Evolutionary conservation across 2,329 filamentous ascomycete genomes (phyloP), one percentile per base, ranked within the genome.

Genomic region (Cladosporium sp.): DNA sequence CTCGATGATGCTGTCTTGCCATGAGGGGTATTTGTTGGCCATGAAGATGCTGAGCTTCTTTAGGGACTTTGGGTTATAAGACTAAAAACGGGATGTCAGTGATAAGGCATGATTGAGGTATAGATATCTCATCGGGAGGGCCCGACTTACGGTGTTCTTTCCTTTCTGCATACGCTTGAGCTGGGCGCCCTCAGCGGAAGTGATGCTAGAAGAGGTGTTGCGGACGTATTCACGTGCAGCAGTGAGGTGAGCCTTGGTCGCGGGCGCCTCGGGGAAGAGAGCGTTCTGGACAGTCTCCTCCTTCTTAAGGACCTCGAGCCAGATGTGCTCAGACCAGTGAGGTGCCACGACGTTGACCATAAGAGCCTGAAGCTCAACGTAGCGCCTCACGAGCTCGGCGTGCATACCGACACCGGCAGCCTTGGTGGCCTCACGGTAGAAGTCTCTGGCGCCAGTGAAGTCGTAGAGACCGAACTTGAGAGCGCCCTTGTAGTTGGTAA

Each of bases 251-350:
- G 87, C 77, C 61, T 89, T 80, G 1, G 86, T 79, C 20, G 82
- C 80, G 0, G 88, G 83, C 0, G 90, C 85, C 51, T 82, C 76
- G 13, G 91, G 91, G 80, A 84, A 96, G 39, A 79, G 79, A 12
- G 89, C 91, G 53, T 86, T 84, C 76, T 97, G 92, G 67, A 99
- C 84, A 7, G 88, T 89, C 56, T 80, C 76, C 35, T 83, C 73
- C 78, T 87, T 91, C 71, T 88, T 84, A 60, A 99, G 84, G 1
- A 97, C 85, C 75, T 97, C 93, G 56, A 89, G 84, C 91, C 91
- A 97, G 70, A 99, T 85, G 75, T 96, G 89, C 71, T 99, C 94
- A 47, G 90, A 81, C 88, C 91, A 97, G 75, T 99, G 94, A 58
- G 94, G 93, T 2, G 93, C 87, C 61, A 97, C 86, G 52, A 91